Percentiles rank a stretch among this genome's conserved stretches.
Conservation (phyloP, 2,329 filamentous ascomycete species). For the Botrytis hyacinthi region DNA sequence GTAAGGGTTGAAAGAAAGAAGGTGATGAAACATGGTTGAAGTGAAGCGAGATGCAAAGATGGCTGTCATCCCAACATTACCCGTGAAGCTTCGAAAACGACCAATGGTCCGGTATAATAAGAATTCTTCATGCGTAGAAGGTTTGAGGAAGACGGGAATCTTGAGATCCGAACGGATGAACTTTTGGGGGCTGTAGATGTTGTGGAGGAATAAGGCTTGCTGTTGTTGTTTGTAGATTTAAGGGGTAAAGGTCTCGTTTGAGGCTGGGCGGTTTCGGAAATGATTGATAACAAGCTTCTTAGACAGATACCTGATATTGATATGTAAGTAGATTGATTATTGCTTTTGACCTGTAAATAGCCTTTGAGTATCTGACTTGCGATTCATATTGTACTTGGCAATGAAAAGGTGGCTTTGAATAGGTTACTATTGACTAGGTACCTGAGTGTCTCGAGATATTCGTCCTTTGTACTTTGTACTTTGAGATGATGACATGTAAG, state of each 20-base stretch:
- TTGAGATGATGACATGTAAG: neutral
- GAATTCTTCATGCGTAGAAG: neutral
- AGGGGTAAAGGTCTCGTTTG: neutral
- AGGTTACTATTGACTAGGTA: neutral
- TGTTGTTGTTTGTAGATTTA: neutral
- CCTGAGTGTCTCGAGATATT: neutral
- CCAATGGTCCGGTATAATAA: neutral
- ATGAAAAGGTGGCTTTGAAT: neutral
- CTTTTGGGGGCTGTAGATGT: too few relatives aligned
- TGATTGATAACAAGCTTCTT: neutral
- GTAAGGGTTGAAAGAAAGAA: neutral
- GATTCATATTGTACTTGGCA: neutral
- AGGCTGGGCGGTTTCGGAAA: neutral
- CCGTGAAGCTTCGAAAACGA: neutral
- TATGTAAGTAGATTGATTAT: neutral
- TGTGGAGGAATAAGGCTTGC: neutral
- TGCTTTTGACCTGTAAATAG: too few relatives aligned
- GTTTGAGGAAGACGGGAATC: neutral
- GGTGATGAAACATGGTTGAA: constrained; percentile 17
- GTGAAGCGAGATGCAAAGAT: constrained; percentile 9
- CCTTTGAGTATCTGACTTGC: neutral
- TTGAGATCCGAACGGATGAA: constrained; percentile 5
- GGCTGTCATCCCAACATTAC: neutral
- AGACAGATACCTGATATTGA: neutral
- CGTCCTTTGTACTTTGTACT: neutral